phyloP scores from a whole-genome alignment of 148 eudicot species.

The Chenopodium suecicum region DNA sequence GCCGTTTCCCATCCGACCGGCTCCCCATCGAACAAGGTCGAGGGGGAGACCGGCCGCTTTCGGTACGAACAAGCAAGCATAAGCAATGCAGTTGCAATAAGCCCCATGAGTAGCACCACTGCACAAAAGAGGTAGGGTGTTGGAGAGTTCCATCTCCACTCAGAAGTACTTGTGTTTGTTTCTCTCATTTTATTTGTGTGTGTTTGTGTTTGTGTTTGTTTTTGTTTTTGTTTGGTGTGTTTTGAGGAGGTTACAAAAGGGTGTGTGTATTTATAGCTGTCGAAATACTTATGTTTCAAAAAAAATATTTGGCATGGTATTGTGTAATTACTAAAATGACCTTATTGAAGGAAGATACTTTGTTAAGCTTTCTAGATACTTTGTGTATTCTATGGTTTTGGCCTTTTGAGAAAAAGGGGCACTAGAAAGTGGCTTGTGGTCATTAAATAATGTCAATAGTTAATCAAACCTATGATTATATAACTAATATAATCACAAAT shows the following conservation, averaged over 20 bases:
- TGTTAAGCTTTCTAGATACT: constrained; percentile 14
- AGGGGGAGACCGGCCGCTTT: constrained; percentile 16
- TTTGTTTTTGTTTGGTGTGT: neutral
- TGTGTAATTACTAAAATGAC: constrained; percentile 18
- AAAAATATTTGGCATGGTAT: neutral
- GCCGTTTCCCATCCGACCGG: neutral
- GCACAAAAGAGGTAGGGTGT: constrained; percentile 50
- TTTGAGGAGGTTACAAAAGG: neutral
- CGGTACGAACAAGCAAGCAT: constrained; percentile 49
- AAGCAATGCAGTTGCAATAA: constrained; percentile 46
- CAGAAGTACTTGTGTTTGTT: neutral
- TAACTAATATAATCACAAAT: no score
- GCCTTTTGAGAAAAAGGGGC: neutral
- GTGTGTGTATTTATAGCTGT: constrained; percentile 24
- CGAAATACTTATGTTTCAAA: neutral
- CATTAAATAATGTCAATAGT: neutral
- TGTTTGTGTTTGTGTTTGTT: neutral
- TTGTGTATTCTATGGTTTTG: neutral
- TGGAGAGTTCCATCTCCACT: constrained; percentile 45
- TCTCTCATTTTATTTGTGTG: constrained; percentile 7
- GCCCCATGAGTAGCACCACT: constrained; percentile 27
- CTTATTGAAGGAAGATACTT: constrained; percentile 29
- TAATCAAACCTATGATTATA: no score
- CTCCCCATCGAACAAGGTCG: neutral
- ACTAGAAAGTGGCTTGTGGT: neutral